A percentile compares a stretch with the other conserved stretches of the same genome.
Evolutionary conservation across 2,329 filamentous ascomycete genomes (phyloP).

Genomic region (Verticillium dahliae): DNA sequence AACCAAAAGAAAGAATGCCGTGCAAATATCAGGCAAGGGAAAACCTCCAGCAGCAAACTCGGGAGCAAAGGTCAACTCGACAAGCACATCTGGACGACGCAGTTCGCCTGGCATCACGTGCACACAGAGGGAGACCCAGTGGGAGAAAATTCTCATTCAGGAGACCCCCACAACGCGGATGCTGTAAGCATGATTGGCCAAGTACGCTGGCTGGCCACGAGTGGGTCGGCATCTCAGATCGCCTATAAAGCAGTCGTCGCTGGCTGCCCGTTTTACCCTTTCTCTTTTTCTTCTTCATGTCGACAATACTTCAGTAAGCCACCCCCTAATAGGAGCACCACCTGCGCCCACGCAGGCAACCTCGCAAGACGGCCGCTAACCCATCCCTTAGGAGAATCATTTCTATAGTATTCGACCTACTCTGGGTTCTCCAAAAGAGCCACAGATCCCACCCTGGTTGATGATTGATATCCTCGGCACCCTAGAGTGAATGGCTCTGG

Average conservation of each 20-base stretch:
- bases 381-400: constrained; percentile 65
- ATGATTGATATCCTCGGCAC: no score
- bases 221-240: neutral
- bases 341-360: no score
- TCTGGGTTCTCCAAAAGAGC: constrained; percentile 66
- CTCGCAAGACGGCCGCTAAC: neutral
- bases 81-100: neutral
- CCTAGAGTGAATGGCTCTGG: no score
- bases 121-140: neutral
- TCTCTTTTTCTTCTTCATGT: constrained; percentile 43
- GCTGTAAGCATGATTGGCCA: neutral
- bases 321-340: constrained; percentile 18
- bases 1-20: neutral
- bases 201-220: neutral
- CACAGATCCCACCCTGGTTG: no score
- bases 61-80: neutral
- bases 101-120: neutral
- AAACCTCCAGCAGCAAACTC: neutral
- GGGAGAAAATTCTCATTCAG: neutral
- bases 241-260: constrained; percentile 32
- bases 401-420: constrained; percentile 95
- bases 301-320: constrained; percentile 55
- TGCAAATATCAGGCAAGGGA: neutral
- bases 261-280: constrained; percentile 23
- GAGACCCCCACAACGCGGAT: neutral